Percentiles rank a stretch among this genome's conserved stretches.
Evolutionary conservation across 148 eudicot genomes (phyloP).

Genomic region (Vaccinium darrowii): DNA sequence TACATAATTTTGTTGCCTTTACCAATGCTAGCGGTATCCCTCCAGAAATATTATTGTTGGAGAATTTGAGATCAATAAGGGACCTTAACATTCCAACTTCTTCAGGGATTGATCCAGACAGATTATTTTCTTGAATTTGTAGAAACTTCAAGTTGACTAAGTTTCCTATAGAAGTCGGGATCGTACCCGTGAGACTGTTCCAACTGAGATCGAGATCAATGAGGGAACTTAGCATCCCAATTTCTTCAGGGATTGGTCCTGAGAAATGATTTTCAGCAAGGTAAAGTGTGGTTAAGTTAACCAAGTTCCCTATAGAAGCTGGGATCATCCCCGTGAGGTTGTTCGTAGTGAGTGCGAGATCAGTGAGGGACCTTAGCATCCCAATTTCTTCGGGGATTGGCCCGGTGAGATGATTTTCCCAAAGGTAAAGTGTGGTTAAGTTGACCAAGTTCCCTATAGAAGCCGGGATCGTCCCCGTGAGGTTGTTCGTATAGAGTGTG

Average conservation of each 20-base stretch:
- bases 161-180: slow-evolving; percentile 8
- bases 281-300: slow-evolving; percentile 31
- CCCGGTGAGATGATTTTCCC: too few species aligned
- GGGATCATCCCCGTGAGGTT: slow-evolving; percentile 33
- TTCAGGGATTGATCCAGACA: too few species aligned
- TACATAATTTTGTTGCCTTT: background rate
- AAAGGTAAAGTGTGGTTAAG: too few species aligned
- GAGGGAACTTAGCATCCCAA: too few species aligned
- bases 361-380: too few species aligned
- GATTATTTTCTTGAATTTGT: too few species aligned
- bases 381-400: too few species aligned
- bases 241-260: background rate
- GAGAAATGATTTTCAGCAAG: slow-evolving; percentile 18
- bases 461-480: too few species aligned
- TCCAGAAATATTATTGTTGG: slow-evolving; percentile 26
- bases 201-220: too few species aligned
- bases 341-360: slow-evolving; percentile 20
- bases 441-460: too few species aligned
- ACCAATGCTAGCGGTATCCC: slow-evolving; percentile 10
- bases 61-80: slow-evolving; percentile 12
- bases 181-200: background rate
- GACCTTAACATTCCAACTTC: slow-evolving; percentile 10
- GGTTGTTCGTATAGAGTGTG: too few species aligned
- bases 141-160: too few species aligned
- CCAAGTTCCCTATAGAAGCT: slow-evolving; percentile 36